These are phyloP conservation scores for Leptographium flavum DNA, from an alignment of 2,329 filamentous ascomycete species.

Conservation along the genomic window DNA sequence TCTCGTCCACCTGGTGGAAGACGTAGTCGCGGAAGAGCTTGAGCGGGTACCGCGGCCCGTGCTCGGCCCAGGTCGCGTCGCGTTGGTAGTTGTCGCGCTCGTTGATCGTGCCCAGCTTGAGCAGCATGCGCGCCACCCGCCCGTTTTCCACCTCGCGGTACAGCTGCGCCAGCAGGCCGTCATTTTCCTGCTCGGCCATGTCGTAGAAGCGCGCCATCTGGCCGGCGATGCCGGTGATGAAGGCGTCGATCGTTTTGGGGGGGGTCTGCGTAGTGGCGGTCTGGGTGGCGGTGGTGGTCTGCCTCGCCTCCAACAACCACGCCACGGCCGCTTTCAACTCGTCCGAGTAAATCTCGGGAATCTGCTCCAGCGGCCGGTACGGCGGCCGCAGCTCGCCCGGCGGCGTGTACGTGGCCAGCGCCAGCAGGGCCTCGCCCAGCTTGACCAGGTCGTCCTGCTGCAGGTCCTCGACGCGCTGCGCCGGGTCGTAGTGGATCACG, in stretches of 20 bases:
- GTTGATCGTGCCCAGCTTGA: slow-evolving; percentile 76
- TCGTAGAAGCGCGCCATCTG: slow-evolving; percentile 67
- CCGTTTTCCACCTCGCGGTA: slow-evolving; percentile 80
- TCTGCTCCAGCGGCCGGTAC: slow-evolving; percentile 61
- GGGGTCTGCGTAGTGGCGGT: slow-evolving; percentile 12
- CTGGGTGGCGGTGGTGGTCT: slow-evolving; percentile 21
- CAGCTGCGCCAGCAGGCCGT: slow-evolving; percentile 59
- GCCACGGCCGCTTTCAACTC: slow-evolving; percentile 66
- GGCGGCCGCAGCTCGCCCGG: slow-evolving; percentile 26
- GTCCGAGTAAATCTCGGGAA: slow-evolving; percentile 57
- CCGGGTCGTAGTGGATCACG: slow-evolving; percentile 67
- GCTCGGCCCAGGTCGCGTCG: slow-evolving; percentile 75
- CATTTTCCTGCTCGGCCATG: slow-evolving; percentile 62
- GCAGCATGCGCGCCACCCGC: slow-evolving; percentile 61
- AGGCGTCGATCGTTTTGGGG: slow-evolving; percentile 62
- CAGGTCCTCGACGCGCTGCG: slow-evolving; percentile 54
- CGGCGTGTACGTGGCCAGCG: slow-evolving; percentile 58
- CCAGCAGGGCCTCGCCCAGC: slow-evolving; percentile 74
- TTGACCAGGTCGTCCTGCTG: slow-evolving; percentile 80
- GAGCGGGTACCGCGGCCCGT: slow-evolving; percentile 79
- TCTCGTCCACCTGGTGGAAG: slow-evolving; percentile 85
- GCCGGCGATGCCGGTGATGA: slow-evolving; percentile 63
- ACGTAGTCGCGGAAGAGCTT: slow-evolving; percentile 96
- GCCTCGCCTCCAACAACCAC: slow-evolving; percentile 49
- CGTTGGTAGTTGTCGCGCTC: slow-evolving; percentile 56